Conservation (phyloP, 495 filamentous ascomycete genomes). For the Aspergillus biplanus region DNA sequence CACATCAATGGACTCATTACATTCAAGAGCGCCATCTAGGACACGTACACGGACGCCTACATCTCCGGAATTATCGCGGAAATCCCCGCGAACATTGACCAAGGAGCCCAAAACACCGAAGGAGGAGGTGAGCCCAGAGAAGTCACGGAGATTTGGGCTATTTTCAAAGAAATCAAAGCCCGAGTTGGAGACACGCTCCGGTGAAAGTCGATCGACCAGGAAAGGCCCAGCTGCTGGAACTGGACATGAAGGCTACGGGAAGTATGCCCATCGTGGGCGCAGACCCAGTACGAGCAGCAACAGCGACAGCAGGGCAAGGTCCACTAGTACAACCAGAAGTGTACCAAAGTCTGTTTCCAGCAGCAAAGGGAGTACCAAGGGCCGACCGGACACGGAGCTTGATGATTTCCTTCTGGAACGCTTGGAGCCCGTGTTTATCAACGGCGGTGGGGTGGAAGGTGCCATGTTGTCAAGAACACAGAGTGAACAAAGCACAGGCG, state of each 20-base stretch:
- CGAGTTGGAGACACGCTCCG: slow-evolving; percentile 51
- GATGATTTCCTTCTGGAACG: slow-evolving; percentile 76
- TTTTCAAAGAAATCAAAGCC: slow-evolving; percentile 76
- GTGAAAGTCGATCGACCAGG: slow-evolving; percentile 59
- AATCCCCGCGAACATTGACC: slow-evolving; percentile 32
- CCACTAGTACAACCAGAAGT: slow-evolving; percentile 59
- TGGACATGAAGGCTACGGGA: slow-evolving; percentile 94
- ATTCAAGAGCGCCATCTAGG: slow-evolving; percentile 38
- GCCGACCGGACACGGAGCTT: slow-evolving; percentile 55
- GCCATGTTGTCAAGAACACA: slow-evolving; percentile 61
- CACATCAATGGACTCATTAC: slow-evolving; percentile 45
- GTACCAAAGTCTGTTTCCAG: slow-evolving; percentile 49
- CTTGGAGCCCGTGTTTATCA: slow-evolving; percentile 85
- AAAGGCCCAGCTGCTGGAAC: slow-evolving; percentile 93
- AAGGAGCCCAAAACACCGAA: slow-evolving; percentile 26
- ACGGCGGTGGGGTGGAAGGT: slow-evolving; percentile 64
- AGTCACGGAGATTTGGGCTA: slow-evolving; percentile 69
- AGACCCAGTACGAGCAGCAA: slow-evolving; percentile 53
- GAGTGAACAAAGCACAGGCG: slow-evolving; percentile 63
- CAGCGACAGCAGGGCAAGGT: slow-evolving; percentile 51
- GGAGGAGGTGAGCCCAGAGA: slow-evolving; percentile 33
- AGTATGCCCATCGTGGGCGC: slow-evolving; percentile 59
- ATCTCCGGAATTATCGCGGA: slow-evolving; percentile 38
- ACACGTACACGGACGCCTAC: slow-evolving; percentile 46
- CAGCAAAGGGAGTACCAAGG: slow-evolving; percentile 57